Evolutionary conservation across 2,329 filamentous ascomycete genomes (phyloP).

Genomic region (Claviceps sp.): DNA sequence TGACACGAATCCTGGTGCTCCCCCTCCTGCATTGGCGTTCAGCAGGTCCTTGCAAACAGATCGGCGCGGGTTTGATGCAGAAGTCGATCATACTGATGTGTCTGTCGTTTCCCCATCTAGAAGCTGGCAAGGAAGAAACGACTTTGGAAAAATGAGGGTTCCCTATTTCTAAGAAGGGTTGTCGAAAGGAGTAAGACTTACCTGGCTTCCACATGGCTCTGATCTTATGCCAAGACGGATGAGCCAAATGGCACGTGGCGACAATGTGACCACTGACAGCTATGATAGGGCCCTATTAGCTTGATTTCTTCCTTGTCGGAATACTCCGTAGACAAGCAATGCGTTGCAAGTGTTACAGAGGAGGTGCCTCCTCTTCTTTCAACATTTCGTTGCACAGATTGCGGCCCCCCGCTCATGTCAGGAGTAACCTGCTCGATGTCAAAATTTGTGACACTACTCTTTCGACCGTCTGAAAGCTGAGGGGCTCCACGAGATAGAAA

Average conservation of each 20-base stretch:
- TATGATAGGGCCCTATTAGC: not conserved
- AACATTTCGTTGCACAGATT: not conserved
- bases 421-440: not conserved
- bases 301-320: not conserved
- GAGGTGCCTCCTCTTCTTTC: too few relatives aligned
- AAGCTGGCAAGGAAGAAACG: not conserved
- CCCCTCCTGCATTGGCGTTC: not conserved
- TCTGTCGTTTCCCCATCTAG: not conserved
- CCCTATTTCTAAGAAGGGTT: not conserved
- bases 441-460: not conserved
- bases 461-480: not conserved
- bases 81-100: not conserved
- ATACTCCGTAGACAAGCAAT: too few relatives aligned
- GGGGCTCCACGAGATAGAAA: not conserved
- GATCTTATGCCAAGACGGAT: not conserved
- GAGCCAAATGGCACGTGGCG: constrained; percentile 1
- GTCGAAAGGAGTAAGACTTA: not conserved
- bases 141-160: not conserved
- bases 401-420: not conserved
- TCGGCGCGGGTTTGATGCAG: not conserved
- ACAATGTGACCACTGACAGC: not conserved
- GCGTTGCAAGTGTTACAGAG: not conserved
- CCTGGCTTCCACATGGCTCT: not conserved
- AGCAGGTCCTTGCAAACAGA: not conserved
- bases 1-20: not conserved